A percentile compares a stretch with the other conserved stretches of the same genome.
These are phyloP conservation scores for Tulasnella sp. DNA, from an alignment of 768 basidiomycete genomes.

Conservation along the genomic window DNA sequence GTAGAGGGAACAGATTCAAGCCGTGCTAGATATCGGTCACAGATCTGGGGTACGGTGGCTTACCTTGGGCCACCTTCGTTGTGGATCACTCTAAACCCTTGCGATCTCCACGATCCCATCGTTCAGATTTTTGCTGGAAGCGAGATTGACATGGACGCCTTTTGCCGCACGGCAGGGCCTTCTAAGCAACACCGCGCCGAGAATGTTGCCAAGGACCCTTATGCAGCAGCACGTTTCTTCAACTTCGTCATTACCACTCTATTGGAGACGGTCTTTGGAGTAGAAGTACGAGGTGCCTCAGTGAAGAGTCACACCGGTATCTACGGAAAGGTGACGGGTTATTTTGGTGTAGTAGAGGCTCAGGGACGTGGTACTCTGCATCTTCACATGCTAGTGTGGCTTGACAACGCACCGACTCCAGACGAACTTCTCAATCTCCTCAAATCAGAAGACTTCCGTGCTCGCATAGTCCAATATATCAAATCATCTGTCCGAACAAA, in stretches of 20 bases:
- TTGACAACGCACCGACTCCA: constrained; percentile 27
- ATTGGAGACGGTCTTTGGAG: constrained; percentile 26
- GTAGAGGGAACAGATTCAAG: constrained; percentile 19
- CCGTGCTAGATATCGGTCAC: constrained; percentile 16
- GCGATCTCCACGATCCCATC: constrained; percentile 33
- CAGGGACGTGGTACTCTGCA: constrained; percentile 31
- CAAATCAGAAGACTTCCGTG: constrained; percentile 13
- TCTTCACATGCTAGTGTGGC: constrained; percentile 33
- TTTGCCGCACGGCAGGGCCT: constrained; percentile 24
- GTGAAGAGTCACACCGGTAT: constrained; percentile 24
- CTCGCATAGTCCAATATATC: constrained; percentile 25
- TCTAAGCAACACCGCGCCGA: constrained; percentile 16
- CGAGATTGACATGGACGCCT: constrained; percentile 33
- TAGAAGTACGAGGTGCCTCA: constrained; percentile 20
- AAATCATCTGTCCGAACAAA: constrained; percentile 25
- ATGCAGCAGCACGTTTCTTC: constrained; percentile 33
- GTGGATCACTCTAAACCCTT: constrained; percentile 36
- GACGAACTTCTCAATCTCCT: constrained; percentile 21
- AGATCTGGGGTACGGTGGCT: constrained; percentile 30
- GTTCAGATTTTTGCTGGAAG: constrained; percentile 34
- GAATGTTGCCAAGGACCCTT: constrained; percentile 31
- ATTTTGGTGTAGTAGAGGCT: constrained; percentile 33
- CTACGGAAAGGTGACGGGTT: constrained; percentile 26
- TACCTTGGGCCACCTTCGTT: constrained; percentile 25
- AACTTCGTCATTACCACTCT: constrained; percentile 27